Conservation (phyloP, 2,329 filamentous ascomycete genomes). For the Blastomyces silverae region DNA sequence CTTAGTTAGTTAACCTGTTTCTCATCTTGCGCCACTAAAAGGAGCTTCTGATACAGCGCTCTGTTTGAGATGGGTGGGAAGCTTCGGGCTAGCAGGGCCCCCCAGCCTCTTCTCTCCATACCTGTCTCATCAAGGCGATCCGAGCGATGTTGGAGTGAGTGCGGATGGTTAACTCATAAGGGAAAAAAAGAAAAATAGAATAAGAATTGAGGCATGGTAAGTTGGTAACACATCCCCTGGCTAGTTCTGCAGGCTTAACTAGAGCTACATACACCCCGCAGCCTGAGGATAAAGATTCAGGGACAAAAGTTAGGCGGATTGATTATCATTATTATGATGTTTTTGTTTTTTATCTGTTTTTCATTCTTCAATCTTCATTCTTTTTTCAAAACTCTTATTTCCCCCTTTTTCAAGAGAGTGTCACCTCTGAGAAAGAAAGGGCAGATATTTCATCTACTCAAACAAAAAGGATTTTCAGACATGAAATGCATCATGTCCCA, state of each 20-base stretch:
- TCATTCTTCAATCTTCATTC: too few relatives aligned
- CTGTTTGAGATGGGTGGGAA: conserved; percentile 8
- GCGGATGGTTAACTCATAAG: background rate
- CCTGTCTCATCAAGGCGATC: background rate
- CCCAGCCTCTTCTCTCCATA: background rate
- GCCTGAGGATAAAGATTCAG: background rate
- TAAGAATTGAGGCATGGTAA: background rate
- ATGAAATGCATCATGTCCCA: background rate
- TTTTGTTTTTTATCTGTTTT: too few relatives aligned
- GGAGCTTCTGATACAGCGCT: background rate
- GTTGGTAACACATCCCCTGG: too few relatives aligned
- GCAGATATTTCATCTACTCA: background rate
- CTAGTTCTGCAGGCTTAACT: background rate
- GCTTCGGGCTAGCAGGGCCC: too few relatives aligned
- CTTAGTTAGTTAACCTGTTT: background rate
- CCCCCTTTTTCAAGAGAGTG: too few relatives aligned
- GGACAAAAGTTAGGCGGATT: too few relatives aligned
- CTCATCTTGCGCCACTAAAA: background rate
- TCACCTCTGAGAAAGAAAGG: too few relatives aligned
- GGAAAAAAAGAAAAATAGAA: background rate
- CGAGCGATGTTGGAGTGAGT: background rate
- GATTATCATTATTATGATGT: too few relatives aligned
- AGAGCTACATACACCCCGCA: background rate
- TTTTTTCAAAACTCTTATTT: too few relatives aligned
- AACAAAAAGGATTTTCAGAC: background rate